phyloP scores from a whole-genome alignment of 306 rosid species.

The Astragalus glycyphyllos region DNA sequence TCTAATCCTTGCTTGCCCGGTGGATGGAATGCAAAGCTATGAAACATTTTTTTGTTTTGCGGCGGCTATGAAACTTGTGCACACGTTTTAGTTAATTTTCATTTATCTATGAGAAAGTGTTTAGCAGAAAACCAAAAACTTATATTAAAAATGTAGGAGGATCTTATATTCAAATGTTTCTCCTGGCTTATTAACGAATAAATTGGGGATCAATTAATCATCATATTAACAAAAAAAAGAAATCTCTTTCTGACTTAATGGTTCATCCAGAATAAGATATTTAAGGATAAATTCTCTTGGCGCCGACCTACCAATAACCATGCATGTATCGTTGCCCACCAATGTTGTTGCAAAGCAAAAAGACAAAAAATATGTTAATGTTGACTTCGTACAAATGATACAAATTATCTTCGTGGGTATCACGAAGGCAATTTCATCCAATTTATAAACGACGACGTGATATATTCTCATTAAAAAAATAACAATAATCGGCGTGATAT shows the following conservation, averaged over 20 bases:
- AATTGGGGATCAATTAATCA: conserved; percentile 12
- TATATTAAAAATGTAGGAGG: neutral
- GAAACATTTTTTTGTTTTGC: conserved; percentile 19
- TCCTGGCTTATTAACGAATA: neutral
- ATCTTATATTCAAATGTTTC: neutral
- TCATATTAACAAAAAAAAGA: neutral
- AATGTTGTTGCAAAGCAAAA: neutral
- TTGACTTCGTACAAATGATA: conserved; percentile 38
- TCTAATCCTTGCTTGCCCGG: conserved; percentile 18
- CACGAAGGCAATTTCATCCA: conserved; percentile 51
- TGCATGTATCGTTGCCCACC: conserved; percentile 7
- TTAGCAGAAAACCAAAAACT: no score
- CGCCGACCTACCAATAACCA: neutral
- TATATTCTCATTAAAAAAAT: no score
- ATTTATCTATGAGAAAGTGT: neutral
- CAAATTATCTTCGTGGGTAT: conserved; percentile 56
- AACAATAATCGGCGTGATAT: no score
- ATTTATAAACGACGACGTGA: neutral
- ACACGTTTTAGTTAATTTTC: conserved; percentile 43
- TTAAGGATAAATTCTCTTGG: conserved; percentile 6
- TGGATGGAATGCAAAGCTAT: conserved; percentile 13
- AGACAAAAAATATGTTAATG: conserved; percentile 23
- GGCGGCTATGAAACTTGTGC: conserved; percentile 31
- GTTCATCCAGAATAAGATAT: neutral
- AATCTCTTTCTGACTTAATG: no score